Evolutionary conservation across 768 basidiomycete genomes (phyloP).

Genomic region (Rubroboletus satanas): DNA sequence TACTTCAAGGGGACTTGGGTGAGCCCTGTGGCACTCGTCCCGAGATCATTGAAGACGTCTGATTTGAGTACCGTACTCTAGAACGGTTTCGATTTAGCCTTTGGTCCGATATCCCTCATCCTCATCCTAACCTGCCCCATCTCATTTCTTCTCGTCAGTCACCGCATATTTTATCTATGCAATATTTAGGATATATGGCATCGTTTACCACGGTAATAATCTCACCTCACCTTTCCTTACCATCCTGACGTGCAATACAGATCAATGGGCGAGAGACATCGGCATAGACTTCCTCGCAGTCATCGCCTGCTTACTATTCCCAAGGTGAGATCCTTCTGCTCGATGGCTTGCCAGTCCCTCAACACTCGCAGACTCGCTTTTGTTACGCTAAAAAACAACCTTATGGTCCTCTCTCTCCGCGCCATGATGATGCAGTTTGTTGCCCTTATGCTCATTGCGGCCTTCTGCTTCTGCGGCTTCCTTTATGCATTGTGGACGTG

Average conservation of each 20-base stretch:
- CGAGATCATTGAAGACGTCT: constrained; percentile 12
- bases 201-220: constrained; percentile 52
- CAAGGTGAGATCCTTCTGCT: constrained; percentile 49
- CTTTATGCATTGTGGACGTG: constrained; percentile 92
- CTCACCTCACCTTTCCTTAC: neutral
- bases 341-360: neutral
- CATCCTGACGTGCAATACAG: constrained; percentile 33
- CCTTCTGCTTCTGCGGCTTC: constrained; percentile 90
- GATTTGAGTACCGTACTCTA: constrained; percentile 24
- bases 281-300: constrained; percentile 84
- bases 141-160: constrained; percentile 41
- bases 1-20: constrained; percentile 88
- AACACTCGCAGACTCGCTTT: constrained; percentile 71
- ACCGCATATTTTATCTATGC: constrained; percentile 77
- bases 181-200: constrained; percentile 71
- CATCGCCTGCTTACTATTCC: constrained; percentile 88
- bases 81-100: constrained; percentile 94
- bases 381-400: constrained; percentile 77
- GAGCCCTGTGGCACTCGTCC: constrained; percentile 13
- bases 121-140: neutral
- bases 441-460: constrained; percentile 78
- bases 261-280: constrained; percentile 58
- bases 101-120: constrained; percentile 47
- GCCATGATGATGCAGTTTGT: constrained; percentile 93
- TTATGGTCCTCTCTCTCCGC: constrained; percentile 77